phyloP scores from a whole-genome alignment of 2,329 filamentous ascomycete species.

The Diplodia seriata region DNA sequence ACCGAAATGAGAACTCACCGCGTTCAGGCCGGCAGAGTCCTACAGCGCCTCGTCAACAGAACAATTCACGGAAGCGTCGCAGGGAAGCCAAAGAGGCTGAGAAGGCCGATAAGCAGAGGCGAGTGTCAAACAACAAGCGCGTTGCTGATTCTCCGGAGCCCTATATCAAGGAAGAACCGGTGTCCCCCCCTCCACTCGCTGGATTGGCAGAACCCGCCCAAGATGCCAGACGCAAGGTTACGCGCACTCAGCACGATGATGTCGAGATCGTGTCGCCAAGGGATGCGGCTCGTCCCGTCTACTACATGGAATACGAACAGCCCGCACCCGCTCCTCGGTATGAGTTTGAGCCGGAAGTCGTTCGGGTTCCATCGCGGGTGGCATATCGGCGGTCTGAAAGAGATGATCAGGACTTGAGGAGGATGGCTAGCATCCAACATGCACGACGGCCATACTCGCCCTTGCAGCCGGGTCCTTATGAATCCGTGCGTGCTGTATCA shows the following conservation, averaged over 20 bases:
- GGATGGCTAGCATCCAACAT: conserved; percentile 57
- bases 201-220: conserved; percentile 46
- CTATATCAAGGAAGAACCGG: conserved; percentile 68
- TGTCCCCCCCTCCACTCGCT: conserved; percentile 65
- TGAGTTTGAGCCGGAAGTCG: conserved; percentile 44
- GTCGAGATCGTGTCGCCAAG: conserved; percentile 50
- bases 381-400: conserved; percentile 48
- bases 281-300: conserved; percentile 53
- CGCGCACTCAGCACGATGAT: conserved; percentile 45
- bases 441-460: conserved; percentile 53
- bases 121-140: conserved; percentile 38
- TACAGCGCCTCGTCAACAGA: conserved; percentile 49
- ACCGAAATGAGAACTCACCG: conserved; percentile 31
- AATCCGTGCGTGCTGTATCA: conserved; percentile 51
- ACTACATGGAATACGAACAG: conserved; percentile 51
- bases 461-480: conserved; percentile 43
- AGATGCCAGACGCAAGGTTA: conserved; percentile 49
- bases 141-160: conserved; percentile 47
- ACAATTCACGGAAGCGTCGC: conserved; percentile 60
- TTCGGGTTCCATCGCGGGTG: conserved; percentile 48
- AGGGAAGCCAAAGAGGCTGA: conserved; percentile 51
- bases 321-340: conserved; percentile 41
- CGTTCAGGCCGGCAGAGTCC: conserved; percentile 55
- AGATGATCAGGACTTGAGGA: conserved; percentile 55
- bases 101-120: conserved; percentile 48